Conservation (phyloP, 1,139 yeast genomes). For the Candida albicans region DNA sequence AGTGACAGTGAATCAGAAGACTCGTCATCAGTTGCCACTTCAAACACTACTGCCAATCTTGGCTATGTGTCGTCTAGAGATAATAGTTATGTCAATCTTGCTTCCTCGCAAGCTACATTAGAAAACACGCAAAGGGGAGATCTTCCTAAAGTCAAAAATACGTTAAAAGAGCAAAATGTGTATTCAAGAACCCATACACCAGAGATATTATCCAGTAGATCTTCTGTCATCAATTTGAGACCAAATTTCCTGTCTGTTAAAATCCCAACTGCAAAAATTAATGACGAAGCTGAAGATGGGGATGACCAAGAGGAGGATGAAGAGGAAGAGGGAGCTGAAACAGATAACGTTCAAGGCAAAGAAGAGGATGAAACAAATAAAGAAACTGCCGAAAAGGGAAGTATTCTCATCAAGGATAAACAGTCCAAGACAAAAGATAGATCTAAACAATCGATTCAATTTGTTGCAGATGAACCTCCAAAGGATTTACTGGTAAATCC, state of each 20-base stretch:
- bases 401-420: neutral
- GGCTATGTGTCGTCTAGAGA: neutral
- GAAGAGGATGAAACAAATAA: conserved; percentile 8
- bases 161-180: conserved; percentile 7
- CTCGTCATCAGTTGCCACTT: neutral
- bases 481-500: conserved; percentile 6
- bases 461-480: conserved; percentile 8
- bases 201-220: conserved; percentile 32
- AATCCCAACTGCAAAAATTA: conserved; percentile 69
- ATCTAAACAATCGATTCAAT: conserved; percentile 11
- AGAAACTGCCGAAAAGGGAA: neutral
- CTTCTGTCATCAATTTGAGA: conserved; percentile 40
- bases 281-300: conserved; percentile 54
- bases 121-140: conserved; percentile 1
- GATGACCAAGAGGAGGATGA: conserved; percentile 25
- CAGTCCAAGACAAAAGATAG: conserved; percentile 12
- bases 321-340: conserved; percentile 16
- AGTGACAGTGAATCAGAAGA: conserved; percentile 32
- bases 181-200: conserved; percentile 12
- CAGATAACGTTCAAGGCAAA: conserved; percentile 10
- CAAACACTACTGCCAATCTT: neutral
- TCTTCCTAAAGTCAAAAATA: conserved; percentile 3
- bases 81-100: conserved; percentile 1
- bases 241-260: conserved; percentile 81
- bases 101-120: neutral